Base-by-base conservation (phyloP, 2,329 filamentous ascomycete genomes). In the Nemania bipapillata region DNA sequence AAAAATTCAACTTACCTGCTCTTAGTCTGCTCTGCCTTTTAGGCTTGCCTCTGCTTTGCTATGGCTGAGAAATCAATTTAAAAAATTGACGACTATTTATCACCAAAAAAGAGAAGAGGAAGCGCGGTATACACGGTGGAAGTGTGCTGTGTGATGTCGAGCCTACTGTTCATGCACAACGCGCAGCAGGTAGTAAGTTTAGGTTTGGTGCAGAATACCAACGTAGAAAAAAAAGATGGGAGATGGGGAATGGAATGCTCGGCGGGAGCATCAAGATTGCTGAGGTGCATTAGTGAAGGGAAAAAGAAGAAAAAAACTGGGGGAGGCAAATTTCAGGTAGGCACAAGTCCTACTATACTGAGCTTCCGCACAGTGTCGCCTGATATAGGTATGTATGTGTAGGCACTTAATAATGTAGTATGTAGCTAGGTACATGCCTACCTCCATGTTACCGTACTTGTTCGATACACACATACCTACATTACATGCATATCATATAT, bases 261-360 rank as follows among this genome's bases (percentile, higher is more conserved):
- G 60, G 61, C 11, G 8, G 17, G 32, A 42, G 30, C 15, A 32
- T 58, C 52, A 24, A 52, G 32, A 28, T 54, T 63, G 58, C 35
- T 67, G 59, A 62, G 68, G 63, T 52, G 45, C 54, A 53, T 52
- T 50, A 50, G 64, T 45, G 66, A 72, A 65, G 58, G 63, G 37
- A 66, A 68, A 66, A 69, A 61, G 68, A 55, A 62, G 63, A 30
- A 72, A 70, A 70, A 72, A 72, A 71, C 71, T 30, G 70, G 73
- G 72, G 70, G 71, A 73, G 70, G 73, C 70, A 74, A 74, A 76
- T 71, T 73, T 75, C 45, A 63, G 68, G 69, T 50, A 50, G 22
- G 20, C 47, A 26, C 47, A 24, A 20, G 17, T 4, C 17, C 8
- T n/a, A 45, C 40, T 45, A n/a, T 45, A 45, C 72, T 63, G 47